Percentiles rank a stretch among this genome's conserved stretches.
Conservation (phyloP, 2,329 filamentous ascomycete genomes). For the Daldinia eschscholtzii region DNA sequence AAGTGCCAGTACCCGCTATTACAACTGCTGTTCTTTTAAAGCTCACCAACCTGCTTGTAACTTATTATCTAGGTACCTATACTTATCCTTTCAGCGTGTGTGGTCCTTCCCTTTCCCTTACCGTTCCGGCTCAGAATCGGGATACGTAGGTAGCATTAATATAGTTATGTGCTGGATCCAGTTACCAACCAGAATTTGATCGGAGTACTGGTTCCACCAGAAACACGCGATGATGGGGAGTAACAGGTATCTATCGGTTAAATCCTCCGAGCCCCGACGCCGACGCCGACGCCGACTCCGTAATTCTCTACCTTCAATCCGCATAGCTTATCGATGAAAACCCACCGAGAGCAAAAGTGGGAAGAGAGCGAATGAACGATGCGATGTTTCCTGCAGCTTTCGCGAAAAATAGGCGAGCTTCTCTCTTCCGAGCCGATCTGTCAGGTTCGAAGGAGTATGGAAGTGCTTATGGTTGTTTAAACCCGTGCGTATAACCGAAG, state of each 20-base stretch:
- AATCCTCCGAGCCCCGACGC: neutral
- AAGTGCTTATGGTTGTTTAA: conserved; percentile 7
- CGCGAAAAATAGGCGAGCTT: neutral
- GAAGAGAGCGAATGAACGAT: neutral
- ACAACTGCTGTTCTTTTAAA: neutral
- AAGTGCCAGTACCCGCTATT: neutral
- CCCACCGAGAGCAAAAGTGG: conserved; percentile 4
- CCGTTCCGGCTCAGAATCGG: neutral
- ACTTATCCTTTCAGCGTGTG: neutral
- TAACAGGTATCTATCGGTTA: too few relatives aligned
- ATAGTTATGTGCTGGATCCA: neutral
- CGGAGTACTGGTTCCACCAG: neutral
- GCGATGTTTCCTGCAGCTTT: neutral
- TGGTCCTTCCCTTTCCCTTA: neutral
- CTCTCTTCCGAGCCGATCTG: conserved; percentile 3
- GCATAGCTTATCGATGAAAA: neutral
- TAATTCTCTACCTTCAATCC: neutral
- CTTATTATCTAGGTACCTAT: neutral
- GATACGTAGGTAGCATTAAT: neutral
- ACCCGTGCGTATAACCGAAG: conserved; percentile 7
- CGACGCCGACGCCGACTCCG: neutral
- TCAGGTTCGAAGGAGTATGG: conserved; percentile 4
- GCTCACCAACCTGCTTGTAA: neutral
- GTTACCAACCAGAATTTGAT: neutral
- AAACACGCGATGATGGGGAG: neutral